Conservation (phyloP, 2,329 filamentous ascomycete species). For the Venturia carpophila region DNA sequence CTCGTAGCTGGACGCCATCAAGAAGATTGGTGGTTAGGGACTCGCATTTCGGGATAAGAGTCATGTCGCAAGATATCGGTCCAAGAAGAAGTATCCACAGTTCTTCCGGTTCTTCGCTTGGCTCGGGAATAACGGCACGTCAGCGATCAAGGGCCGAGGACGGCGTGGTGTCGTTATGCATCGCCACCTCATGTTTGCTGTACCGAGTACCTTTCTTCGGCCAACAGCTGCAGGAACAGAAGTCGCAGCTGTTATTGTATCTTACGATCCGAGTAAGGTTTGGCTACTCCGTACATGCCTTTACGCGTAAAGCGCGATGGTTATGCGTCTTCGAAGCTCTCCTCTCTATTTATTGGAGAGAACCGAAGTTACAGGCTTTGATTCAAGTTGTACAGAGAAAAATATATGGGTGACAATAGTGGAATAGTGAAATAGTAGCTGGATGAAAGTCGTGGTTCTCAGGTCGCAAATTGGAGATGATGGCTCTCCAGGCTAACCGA, state of each 20-base stretch:
- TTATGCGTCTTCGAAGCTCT: not conserved
- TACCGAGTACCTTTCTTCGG: not conserved
- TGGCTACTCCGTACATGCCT: not conserved
- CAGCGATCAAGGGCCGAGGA: not conserved
- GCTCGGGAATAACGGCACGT: slow-evolving; percentile 6
- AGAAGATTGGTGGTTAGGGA: not conserved
- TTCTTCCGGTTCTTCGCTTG: not conserved
- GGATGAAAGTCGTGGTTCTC: too few relatives aligned
- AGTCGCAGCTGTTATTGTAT: too few relatives aligned
- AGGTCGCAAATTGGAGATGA: too few relatives aligned
- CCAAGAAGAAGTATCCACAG: not conserved
- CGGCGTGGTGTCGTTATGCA: slow-evolving; percentile 1
- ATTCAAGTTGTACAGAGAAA: not conserved
- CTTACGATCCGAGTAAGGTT: too few relatives aligned
- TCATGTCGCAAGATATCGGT: not conserved
- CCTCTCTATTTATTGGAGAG: not conserved
- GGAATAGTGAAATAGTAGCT: too few relatives aligned
- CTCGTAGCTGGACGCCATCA: not conserved
- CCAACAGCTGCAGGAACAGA: not conserved
- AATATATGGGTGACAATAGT: too few relatives aligned
- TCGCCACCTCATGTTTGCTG: not conserved
- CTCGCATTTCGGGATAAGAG: not conserved
- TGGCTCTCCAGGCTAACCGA: too few relatives aligned
- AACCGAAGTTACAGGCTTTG: not conserved
- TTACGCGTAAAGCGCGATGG: not conserved